Conservation (phyloP, 805 yeast genomes). For the Schizosaccharomyces osmophilus region DNA sequence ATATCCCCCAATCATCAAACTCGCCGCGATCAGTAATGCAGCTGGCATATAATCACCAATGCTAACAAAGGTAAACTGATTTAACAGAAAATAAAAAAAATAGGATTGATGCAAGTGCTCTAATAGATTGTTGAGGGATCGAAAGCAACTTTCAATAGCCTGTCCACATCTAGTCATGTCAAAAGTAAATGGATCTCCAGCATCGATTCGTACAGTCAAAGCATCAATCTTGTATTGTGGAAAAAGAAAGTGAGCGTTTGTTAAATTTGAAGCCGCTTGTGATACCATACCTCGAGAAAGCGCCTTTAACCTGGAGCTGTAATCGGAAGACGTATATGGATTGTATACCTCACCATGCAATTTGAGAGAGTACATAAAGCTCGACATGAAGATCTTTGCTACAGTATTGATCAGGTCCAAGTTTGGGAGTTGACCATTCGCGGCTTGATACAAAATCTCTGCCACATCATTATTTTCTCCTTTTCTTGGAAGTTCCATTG, state of each 20-base stretch:
- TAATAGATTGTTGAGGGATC: slow-evolving; percentile 72
- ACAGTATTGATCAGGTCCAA: slow-evolving; percentile 71
- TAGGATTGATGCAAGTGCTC: slow-evolving; percentile 95
- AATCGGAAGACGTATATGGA: slow-evolving; percentile 21
- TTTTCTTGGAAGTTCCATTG: slow-evolving; percentile 50
- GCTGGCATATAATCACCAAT: slow-evolving; percentile 83
- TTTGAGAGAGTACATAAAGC: slow-evolving; percentile 43
- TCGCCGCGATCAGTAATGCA: slow-evolving; percentile 44
- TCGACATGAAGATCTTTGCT: slow-evolving; percentile 39
- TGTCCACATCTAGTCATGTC: slow-evolving; percentile 44
- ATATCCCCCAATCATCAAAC: slow-evolving; percentile 49
- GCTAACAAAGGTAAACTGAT: slow-evolving; percentile 63
- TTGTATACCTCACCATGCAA: slow-evolving; percentile 27
- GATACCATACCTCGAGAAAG: slow-evolving; percentile 41
- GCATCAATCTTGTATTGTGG: slow-evolving; percentile 94
- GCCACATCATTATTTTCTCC: slow-evolving; percentile 22
- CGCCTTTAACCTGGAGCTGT: slow-evolving; percentile 27
- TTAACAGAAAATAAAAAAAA: slow-evolving; percentile 64
- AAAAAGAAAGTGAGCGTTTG: slow-evolving; percentile 42
- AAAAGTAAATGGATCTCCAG: neutral
- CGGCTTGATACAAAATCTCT: slow-evolving; percentile 61
- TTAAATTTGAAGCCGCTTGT: slow-evolving; percentile 42
- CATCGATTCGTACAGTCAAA: slow-evolving; percentile 43
- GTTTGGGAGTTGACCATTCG: slow-evolving; percentile 90
- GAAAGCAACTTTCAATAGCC: slow-evolving; percentile 59